Conservation (phyloP, 176 grass and related monocot genomes). For the Oryza meyeriana region DNA sequence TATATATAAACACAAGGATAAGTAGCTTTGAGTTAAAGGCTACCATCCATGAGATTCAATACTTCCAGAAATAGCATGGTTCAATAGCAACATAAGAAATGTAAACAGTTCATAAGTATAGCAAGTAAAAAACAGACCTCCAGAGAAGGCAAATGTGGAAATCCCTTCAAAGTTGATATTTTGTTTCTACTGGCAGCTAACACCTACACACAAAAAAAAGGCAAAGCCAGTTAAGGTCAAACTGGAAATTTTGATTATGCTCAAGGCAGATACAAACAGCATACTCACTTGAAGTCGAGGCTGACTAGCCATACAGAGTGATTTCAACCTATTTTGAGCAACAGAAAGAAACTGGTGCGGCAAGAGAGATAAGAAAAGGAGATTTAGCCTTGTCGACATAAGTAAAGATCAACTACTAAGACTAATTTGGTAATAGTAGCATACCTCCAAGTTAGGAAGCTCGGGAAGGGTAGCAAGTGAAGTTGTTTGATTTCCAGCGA, state of each 20-base stretch:
- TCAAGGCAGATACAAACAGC: slow-evolving; percentile 21
- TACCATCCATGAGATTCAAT: not conserved
- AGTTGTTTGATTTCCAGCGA: slow-evolving; percentile 98
- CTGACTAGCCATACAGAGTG: slow-evolving; percentile 78
- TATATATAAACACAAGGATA: slow-evolving; percentile 11
- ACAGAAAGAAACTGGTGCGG: slow-evolving; percentile 84
- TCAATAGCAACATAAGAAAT: slow-evolving; percentile 11
- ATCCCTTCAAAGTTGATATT: slow-evolving; percentile 91
- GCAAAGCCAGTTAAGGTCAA: slow-evolving; percentile 27
- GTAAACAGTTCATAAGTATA: slow-evolving; percentile 12
- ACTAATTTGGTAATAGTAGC: slow-evolving; percentile 23
- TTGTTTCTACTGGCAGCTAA: slow-evolving; percentile 93
- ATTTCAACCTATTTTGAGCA: slow-evolving; percentile 89
- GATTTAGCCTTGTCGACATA: slow-evolving; percentile 22
- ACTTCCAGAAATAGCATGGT: not conserved
- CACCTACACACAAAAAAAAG: slow-evolving; percentile 45
- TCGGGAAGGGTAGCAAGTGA: slow-evolving; percentile 80
- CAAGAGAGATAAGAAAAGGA: slow-evolving; percentile 36
- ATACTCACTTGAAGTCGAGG: slow-evolving; percentile 83
- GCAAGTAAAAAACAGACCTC: slow-evolving; percentile 51
- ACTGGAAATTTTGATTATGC: not conserved
- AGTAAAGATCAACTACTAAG: slow-evolving; percentile 29
- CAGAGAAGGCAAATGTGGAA: slow-evolving; percentile 84
- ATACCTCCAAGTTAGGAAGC: slow-evolving; percentile 98
- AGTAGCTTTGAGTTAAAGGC: not conserved